Percentiles rank a stretch among this genome's conserved stretches.
phyloP scores from a whole-genome alignment of 1,284 basidiomycete genomes.

The Pyrrhoderma lamaoense region DNA sequence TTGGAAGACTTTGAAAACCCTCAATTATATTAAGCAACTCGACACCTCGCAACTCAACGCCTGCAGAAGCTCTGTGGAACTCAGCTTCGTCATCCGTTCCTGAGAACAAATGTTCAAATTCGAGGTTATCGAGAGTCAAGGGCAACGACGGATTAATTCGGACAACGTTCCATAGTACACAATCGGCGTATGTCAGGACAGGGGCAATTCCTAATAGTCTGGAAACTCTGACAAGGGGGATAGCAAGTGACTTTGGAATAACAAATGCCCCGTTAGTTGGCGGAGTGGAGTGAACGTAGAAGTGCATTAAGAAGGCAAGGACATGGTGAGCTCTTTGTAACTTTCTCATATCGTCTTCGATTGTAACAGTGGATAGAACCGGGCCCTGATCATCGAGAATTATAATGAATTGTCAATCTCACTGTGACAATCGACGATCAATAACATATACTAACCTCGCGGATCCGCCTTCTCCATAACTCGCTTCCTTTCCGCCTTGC shows the following conservation, averaged over 20 bases:
- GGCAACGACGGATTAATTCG: constrained; percentile 47
- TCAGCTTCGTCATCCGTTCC: constrained; percentile 77
- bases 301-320: constrained; percentile 83
- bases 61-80: constrained; percentile 84
- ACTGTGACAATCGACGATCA: constrained; percentile 5
- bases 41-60: constrained; percentile 82
- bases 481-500: constrained; percentile 46
- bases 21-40: constrained; percentile 86
- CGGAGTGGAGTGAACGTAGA: constrained; percentile 80
- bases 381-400: constrained; percentile 51
- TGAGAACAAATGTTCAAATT: constrained; percentile 74
- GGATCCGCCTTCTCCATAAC: constrained; percentile 61
- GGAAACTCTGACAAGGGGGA: constrained; percentile 80
- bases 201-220: constrained; percentile 79
- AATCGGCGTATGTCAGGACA: constrained; percentile 92
- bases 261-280: constrained; percentile 35
- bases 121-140: constrained; percentile 54
- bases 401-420: constrained; percentile 3
- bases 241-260: constrained; percentile 70
- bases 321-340: constrained; percentile 85
- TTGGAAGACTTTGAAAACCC: constrained; percentile 68
- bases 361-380: constrained; percentile 46
- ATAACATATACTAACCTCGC: constrained; percentile 41
- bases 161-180: constrained; percentile 92
- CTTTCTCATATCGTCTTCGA: constrained; percentile 47